phyloP scores from a whole-genome alignment of 768 basidiomycete genomes.

The Phlegmacium glaucopus region DNA sequence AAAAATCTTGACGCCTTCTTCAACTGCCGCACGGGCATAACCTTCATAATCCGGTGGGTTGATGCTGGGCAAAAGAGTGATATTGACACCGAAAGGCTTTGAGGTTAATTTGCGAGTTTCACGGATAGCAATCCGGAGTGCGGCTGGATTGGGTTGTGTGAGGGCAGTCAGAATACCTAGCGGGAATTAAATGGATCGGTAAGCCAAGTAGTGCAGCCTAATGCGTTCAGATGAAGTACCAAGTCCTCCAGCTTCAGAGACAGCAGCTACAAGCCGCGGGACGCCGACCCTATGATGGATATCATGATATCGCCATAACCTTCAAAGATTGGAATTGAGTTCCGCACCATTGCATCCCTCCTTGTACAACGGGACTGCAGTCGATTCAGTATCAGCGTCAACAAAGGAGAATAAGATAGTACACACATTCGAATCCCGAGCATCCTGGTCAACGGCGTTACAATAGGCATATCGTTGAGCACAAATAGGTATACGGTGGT shows the following conservation, averaged over 20 bases:
- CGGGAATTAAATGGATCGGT: conserved; percentile 1
- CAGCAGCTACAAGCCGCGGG: conserved; percentile 70
- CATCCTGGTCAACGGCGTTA: conserved; percentile 60
- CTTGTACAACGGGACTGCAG: conserved; percentile 74
- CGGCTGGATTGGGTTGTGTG: conserved; percentile 83
- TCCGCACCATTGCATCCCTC: conserved; percentile 85
- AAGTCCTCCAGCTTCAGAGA: conserved; percentile 81
- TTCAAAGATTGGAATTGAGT: background rate
- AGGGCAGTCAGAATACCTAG: conserved; percentile 81
- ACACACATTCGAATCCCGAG: conserved; percentile 66
- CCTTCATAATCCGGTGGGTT: conserved; percentile 89
- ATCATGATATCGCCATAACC: background rate
- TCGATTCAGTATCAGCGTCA: conserved; percentile 1
- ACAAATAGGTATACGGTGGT: no score
- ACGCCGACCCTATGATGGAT: conserved; percentile 66
- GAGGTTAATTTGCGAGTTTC: conserved; percentile 68
- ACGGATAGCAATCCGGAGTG: conserved; percentile 73
- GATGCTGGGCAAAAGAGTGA: conserved; percentile 85
- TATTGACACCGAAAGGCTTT: conserved; percentile 83
- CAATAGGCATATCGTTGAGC: conserved; percentile 35
- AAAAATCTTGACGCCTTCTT: conserved; percentile 84
- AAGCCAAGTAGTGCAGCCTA: background rate
- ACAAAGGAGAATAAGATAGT: background rate
- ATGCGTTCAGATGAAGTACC: conserved; percentile 39
- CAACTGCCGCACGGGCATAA: conserved; percentile 76